Evolutionary conservation across 2,329 filamentous ascomycete species (phyloP), one percentile per base, ranked within the genome.

Genomic region (Nothophaeocryptopus gaeumannii): DNA sequence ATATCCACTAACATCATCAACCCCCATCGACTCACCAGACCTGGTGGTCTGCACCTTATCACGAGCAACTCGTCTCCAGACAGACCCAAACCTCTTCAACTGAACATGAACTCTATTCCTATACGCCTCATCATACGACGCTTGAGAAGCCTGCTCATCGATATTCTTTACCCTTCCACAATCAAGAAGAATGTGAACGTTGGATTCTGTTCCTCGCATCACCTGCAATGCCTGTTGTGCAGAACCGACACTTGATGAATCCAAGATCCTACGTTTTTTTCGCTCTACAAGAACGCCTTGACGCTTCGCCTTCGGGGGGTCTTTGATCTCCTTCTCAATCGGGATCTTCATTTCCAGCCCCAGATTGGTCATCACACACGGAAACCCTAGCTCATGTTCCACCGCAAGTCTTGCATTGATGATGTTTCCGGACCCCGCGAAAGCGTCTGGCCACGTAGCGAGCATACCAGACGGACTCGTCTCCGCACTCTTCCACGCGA

Each of bases 401-500:
- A 29, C 38, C 12, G 38, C 38, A 3, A 40, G 10, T 13, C 30
- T 40, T 5, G 38, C 26, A 5, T 40, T 20, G 8, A 40, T 29
- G n/a, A 40, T 13, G 13, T 40, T 40, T 13, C 38, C 38, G 3
- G 38, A 40, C 16, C 20, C n/a, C 4, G 11, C 38, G 8, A 40
- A 40, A 26, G 38, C 15, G 8, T 40, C 38, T 29, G 38, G 38
- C 38, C 38, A 40, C 11, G 38, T 3, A 5, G 38, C 38, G 8
- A 40, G 38, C 38, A 40, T 40, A 13, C 38, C 38, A 20, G 16
- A 40, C 1, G 38, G 29, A 11, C 13, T 13, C 38, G 14, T 12
- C 16, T 8, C 38, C 13, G 8, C 8, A 20, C 13, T 26, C 38
- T 40, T 43, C 40, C 53, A 56, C 3, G 53, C 53, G 29, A 56